Evolutionary conservation across 495 filamentous ascomycete species (phyloP), one percentile per base, ranked within the genome.

Genomic region (Sporormia fimetaria): DNA sequence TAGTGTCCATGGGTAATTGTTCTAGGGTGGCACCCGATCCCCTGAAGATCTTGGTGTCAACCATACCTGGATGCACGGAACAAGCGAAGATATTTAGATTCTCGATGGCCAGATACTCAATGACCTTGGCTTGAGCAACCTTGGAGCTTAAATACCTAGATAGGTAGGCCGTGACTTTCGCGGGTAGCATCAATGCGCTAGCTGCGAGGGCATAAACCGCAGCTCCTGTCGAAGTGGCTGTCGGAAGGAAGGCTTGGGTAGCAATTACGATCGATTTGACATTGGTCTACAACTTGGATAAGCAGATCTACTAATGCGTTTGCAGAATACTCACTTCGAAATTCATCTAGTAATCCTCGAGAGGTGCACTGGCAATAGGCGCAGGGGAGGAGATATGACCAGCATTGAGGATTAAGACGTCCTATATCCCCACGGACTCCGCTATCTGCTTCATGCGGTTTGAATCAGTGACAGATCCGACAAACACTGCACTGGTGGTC

Each of bases 111-210:
- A 71, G 33, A 29, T 50, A 63, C 37, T 69, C 67, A 15, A 63
- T 43, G 1, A 60, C 20, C 46, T 68, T 64, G 15, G 55, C 39
- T 7, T 56, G 26, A 2, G 65, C 62, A 0, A 67, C 30, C 46
- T 69, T 71, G 6, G 64, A 64, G 12, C 42, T 42, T 4, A 59
- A 34, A 40, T 69, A 71, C 1, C 52, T 44, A 0, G 63, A 66
- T 2, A 61, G 35, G 3, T 60, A 60, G 0, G 14, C 21, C 20
- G 14, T 14, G 2, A n/a, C 20, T 39, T 14, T n/a, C 1, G 54
- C 31, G 0, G 57, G 49, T 6, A 63, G 33, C 14, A 47, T 27
- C 0, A 52, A 34, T 9, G 36, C 44, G n/a, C 43, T 55, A 0
- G 57, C 46, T 3, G 43, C 58, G 4, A 63, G 15, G 7, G 27